Base-by-base conservation (phyloP, 2,329 filamentous ascomycete species). In the Claviceps citrina region DNA sequence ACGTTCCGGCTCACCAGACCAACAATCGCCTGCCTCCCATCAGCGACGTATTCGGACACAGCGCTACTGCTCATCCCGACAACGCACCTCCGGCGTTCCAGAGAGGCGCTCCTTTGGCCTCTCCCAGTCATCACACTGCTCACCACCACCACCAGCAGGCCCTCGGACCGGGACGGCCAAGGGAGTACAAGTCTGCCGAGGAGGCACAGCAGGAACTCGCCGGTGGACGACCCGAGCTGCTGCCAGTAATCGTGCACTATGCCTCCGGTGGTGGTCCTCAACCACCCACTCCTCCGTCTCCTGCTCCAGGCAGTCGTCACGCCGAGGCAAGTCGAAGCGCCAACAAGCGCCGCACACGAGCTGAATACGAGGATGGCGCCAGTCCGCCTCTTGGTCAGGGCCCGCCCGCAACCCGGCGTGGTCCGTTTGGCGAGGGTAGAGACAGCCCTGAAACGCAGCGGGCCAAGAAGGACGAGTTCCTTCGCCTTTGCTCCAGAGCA, bases 171-270 rank as follows among this genome's bases (percentile, higher is more conserved):
- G 68, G 70, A 1, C 76, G 89, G 44, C 68, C 78, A 9, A 75
- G 89, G 42, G 91, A 96, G 55, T 96, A 93, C 62, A 83, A 86
- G 52, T 95, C 89, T 3, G 91, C 91, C 10, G 91, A 98, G 58
- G 91, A 98, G 56, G 91, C 85, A 3, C 87, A 96, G 44, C 83
- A 84, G 43, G 84, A 91, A 47, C 63, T 98, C 46, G 80, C 87
- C 5, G 87, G 85, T 38, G 91, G 91, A n/a, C 77, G 91, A 42
- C 81, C 93, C 42, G 91, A 98, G 43, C 69, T 96, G 12, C 68
- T 95, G 38, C 91, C 91, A 18, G 91, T 89, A 60, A 76, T 96
- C 42, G 84, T 98, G 12, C 91, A 96, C 61, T 98, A 98, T 58
- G n/a, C n/a, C n/a, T n/a, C n/a, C n/a, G n/a, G n/a, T n/a, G 85